Evolutionary conservation across 1,284 basidiomycete genomes (phyloP), one percentile per base, ranked within the genome.

Genomic region (Trichosporon inkin): DNA sequence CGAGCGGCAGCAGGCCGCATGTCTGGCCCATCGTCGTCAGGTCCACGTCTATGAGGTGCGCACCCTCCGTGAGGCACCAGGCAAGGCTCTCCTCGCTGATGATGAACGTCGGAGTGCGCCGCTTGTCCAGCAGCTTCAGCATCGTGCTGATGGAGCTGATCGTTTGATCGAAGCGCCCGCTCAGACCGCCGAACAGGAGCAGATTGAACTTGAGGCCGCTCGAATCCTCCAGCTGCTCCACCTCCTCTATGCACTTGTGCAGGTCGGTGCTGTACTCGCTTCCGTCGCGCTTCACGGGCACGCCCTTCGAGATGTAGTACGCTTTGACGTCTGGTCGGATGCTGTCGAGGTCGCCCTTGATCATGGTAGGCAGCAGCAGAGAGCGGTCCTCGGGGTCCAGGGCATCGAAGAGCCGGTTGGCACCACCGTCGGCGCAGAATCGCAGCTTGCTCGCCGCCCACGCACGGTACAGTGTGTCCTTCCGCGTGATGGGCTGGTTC

Each of bases 321-420:
- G 74, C 72, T 37, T 80, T 81, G 11, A 94, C 91, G 52, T 93
- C 88, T 2, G 81, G 75, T 10, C 89, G 82, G 34, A 97, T 73
- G 8, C 93, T 96, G 75, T 98, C 95, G 34, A 98, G 78, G 73
- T 99, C 95, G 11, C 94, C 95, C 74, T 92, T 92, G 74, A 99
- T 89, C 34, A 94, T 77, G 71, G 95, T 83, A 0, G 95, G 95
- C 1, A 87, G 72, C 71, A 84, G 89, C 3, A 38, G 34, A 19
- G 66, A 61, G 38, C 65, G 56, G 53, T 73, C 72, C 35, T 75
- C 67, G 10, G 71, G 72, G n/a, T 69, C 64, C 63, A 61, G 89
- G 78, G 14, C 69, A 69, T 95, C 91, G 67, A 86, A 84, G 20
- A 98, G 80, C 19, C 90, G 83, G 76, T 99, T 99, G 2, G 90